These are phyloP conservation scores for Apiospora sp. DNA, from an alignment of 2,329 filamentous ascomycete genomes.

Conservation along the genomic window DNA sequence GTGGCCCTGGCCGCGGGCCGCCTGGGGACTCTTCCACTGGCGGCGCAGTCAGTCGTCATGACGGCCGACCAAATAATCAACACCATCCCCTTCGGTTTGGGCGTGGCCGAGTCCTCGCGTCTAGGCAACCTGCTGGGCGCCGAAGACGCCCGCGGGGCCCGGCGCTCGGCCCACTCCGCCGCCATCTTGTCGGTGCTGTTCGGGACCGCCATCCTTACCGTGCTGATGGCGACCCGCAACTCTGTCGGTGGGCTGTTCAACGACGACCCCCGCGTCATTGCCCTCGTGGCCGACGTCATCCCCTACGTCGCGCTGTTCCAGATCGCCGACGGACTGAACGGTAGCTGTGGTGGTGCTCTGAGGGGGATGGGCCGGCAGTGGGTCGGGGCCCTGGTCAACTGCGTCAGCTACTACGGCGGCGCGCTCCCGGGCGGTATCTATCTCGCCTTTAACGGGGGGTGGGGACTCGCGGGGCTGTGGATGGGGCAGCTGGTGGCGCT, in stretches of 20 bases:
- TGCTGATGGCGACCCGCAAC: constrained; percentile 75
- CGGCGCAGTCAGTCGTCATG: constrained; percentile 90
- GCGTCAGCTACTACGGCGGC: constrained; percentile 84
- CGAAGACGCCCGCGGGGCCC: constrained; percentile 69
- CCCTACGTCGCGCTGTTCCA: constrained; percentile 90
- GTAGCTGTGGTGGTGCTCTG: constrained; percentile 81
- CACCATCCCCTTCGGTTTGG: constrained; percentile 86
- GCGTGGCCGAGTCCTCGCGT: constrained; percentile 79
- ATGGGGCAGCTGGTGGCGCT: constrained; percentile 83
- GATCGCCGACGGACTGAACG: constrained; percentile 87
- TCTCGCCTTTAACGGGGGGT: constrained; percentile 26
- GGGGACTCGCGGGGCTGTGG: constrained; percentile 69
- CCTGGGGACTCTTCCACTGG: constrained; percentile 80
- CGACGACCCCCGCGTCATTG: constrained; percentile 75
- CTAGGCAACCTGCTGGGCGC: constrained; percentile 84
- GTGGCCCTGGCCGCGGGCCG: constrained; percentile 83
- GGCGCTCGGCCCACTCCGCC: constrained; percentile 76
- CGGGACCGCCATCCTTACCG: constrained; percentile 70
- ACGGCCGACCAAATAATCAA: constrained; percentile 85
- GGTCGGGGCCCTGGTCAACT: constrained; percentile 82
- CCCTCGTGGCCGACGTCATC: constrained; percentile 78
- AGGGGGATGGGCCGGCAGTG: constrained; percentile 88
- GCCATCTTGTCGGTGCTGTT: constrained; percentile 76
- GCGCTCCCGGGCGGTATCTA: constrained; percentile 56
- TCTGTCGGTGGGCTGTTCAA: constrained; percentile 84